Percentiles rank a stretch among this genome's conserved stretches.
Conservation (phyloP, 2,329 filamentous ascomycete genomes). For the Claviceps citrina region DNA sequence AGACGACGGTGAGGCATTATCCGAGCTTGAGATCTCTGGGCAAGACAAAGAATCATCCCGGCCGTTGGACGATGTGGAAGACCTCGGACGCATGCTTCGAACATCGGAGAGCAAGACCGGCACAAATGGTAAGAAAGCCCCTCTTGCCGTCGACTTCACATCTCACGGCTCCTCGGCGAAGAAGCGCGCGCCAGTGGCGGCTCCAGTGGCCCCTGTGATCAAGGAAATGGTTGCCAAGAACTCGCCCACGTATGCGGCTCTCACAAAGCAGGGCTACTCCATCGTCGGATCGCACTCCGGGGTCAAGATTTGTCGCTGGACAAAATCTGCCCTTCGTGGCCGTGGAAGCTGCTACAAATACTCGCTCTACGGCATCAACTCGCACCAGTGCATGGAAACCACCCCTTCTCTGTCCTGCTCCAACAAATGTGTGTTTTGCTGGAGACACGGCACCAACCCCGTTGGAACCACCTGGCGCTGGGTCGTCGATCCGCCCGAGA, state of each 20-base stretch:
- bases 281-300: conserved; percentile 92
- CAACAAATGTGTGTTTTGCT: conserved; percentile 98
- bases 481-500: conserved; percentile 78
- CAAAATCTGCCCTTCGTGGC: conserved; percentile 85
- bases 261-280: conserved; percentile 92
- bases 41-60: conserved; percentile 21
- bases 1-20: conserved; percentile 35
- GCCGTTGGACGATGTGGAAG: conserved; percentile 65
- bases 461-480: conserved; percentile 95
- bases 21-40: conserved; percentile 25
- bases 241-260: conserved; percentile 73
- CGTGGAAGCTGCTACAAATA: conserved; percentile 95
- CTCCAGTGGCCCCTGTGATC: conserved; percentile 22
- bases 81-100: conserved; percentile 54
- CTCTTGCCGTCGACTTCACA: conserved; percentile 76
- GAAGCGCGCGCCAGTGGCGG: conserved; percentile 24
- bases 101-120: conserved; percentile 25
- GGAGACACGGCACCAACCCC: conserved; percentile 93
- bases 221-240: conserved; percentile 93
- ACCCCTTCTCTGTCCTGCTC: conserved; percentile 90
- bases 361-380: conserved; percentile 92
- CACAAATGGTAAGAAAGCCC: conserved; percentile 18
- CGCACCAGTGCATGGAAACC: conserved; percentile 96
- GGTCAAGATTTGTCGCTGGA: conserved; percentile 97
- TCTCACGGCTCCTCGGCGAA: conserved; percentile 42